Evolutionary conservation across 2,329 filamentous ascomycete genomes (phyloP).

Genomic region (Trichoderma oligosporum): DNA sequence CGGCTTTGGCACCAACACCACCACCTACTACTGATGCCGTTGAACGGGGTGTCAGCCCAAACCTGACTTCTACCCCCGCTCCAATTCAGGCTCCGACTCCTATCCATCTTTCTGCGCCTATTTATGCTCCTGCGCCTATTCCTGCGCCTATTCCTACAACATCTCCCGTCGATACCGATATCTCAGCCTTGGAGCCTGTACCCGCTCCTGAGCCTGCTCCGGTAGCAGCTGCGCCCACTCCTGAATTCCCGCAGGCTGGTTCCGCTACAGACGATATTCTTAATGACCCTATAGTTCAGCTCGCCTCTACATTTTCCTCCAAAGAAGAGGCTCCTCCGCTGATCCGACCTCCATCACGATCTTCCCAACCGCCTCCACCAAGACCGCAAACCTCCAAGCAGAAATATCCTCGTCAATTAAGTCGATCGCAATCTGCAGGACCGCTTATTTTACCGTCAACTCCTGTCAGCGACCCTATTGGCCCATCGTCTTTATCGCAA

Average conservation of each 20-base stretch:
- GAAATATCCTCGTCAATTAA: slow-evolving; percentile 28
- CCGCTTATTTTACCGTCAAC: slow-evolving; percentile 36
- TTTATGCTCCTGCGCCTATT: not conserved
- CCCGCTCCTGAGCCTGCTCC: not conserved
- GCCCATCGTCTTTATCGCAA: slow-evolving; percentile 41
- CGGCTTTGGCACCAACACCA: slow-evolving; percentile 34
- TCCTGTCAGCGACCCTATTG: slow-evolving; percentile 49
- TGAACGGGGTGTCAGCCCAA: slow-evolving; percentile 33
- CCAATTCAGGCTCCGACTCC: slow-evolving; percentile 5
- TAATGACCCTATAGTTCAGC: slow-evolving; percentile 16
- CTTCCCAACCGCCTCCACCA: slow-evolving; percentile 3
- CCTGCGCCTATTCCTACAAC: not conserved
- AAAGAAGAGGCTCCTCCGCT: slow-evolving; percentile 3
- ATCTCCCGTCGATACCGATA: not conserved
- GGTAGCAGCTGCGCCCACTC: slow-evolving; percentile 19
- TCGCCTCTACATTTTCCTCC: slow-evolving; percentile 17
- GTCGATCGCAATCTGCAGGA: slow-evolving; percentile 38
- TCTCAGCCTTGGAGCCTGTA: not conserved
- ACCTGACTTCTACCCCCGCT: not conserved
- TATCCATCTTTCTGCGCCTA: slow-evolving; percentile 12
- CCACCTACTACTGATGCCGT: slow-evolving; percentile 39
- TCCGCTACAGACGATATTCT: slow-evolving; percentile 13
- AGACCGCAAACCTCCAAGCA: slow-evolving; percentile 17
- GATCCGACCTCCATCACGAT: not conserved
- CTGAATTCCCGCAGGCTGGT: slow-evolving; percentile 18